These are phyloP conservation scores for Mycena rebaudengoi DNA, from an alignment of 768 basidiomycete genomes.

Conservation along the genomic window DNA sequence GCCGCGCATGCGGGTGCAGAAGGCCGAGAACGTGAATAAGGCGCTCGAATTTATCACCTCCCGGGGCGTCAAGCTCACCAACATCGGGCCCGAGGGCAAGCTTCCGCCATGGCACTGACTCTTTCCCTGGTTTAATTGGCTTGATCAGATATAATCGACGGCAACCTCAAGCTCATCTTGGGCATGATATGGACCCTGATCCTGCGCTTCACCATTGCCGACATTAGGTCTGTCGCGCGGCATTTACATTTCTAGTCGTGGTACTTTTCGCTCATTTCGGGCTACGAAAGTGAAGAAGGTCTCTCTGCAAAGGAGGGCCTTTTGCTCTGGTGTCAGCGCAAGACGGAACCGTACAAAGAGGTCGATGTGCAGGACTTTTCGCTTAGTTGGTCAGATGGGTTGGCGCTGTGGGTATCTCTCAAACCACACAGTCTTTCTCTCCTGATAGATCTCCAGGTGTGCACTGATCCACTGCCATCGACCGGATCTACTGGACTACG, in stretches of 20 bases:
- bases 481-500: conserved; percentile 93
- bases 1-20: conserved; percentile 93
- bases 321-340: conserved; percentile 97
- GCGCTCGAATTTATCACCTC: conserved; percentile 96
- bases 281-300: conserved; percentile 84
- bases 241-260: neutral
- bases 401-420: conserved; percentile 79
- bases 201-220: conserved; percentile 96
- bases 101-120: neutral
- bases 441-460: conserved; percentile 64
- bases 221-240: conserved; percentile 79
- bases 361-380: conserved; percentile 96
- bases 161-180: conserved; percentile 97
- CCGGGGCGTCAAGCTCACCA: conserved; percentile 93
- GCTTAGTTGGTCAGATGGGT: conserved; percentile 91
- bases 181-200: conserved; percentile 99
- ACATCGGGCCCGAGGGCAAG: conserved; percentile 95
- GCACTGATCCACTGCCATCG: conserved; percentile 98
- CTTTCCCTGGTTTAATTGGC: neutral
- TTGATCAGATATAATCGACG: conserved; percentile 91
- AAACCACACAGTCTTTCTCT: conserved; percentile 7
- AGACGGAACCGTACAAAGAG: conserved; percentile 90
- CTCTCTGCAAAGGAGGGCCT: conserved; percentile 98
- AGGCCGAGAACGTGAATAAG: conserved; percentile 98
- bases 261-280: conserved; percentile 22